Percentiles rank a stretch among this genome's conserved stretches.
Evolutionary conservation across 208 protist genomes (phyloP).

Genomic region (Wallacemonas sp.): DNA sequence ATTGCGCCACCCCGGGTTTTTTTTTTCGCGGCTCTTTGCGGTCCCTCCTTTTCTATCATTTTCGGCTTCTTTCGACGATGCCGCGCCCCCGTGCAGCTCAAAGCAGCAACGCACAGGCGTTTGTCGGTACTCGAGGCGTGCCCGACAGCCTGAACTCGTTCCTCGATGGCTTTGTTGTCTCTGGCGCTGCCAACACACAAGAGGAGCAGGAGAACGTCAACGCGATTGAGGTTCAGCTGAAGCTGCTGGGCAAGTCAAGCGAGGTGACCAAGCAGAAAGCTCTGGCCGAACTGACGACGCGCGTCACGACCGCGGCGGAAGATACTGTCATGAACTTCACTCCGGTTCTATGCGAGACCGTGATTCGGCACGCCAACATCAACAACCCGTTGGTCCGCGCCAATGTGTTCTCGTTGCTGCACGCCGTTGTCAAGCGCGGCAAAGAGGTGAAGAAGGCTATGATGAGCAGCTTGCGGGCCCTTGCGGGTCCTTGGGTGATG

Average conservation of each 20-base stretch:
- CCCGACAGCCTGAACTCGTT: slow-evolving; percentile 69
- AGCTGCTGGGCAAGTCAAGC: slow-evolving; percentile 75
- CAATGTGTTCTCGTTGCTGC: slow-evolving; percentile 53
- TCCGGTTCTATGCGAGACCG: slow-evolving; percentile 47
- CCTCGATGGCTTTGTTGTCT: slow-evolving; percentile 53
- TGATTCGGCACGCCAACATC: slow-evolving; percentile 68
- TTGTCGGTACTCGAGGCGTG: slow-evolving; percentile 38
- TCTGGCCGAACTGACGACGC: slow-evolving; percentile 50
- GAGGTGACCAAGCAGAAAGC: slow-evolving; percentile 89
- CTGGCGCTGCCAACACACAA: slow-evolving; percentile 16
- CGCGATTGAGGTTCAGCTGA: slow-evolving; percentile 63
- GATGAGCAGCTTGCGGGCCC: slow-evolving; percentile 38
- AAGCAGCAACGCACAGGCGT: slow-evolving; percentile 57
- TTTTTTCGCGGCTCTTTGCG: not conserved
- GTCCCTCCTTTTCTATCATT: slow-evolving; percentile 9
- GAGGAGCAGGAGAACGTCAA: slow-evolving; percentile 31
- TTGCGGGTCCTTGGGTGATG: slow-evolving; percentile 70
- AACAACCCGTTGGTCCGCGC: slow-evolving; percentile 62
- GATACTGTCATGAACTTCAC: slow-evolving; percentile 50
- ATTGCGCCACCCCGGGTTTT: no score
- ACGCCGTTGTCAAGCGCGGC: slow-evolving; percentile 44
- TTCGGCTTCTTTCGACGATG: slow-evolving; percentile 19
- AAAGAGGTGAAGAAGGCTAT: slow-evolving; percentile 50
- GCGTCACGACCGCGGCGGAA: slow-evolving; percentile 26
- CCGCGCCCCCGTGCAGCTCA: slow-evolving; percentile 53